phyloP scores from a whole-genome alignment of 2,329 filamentous ascomycete genomes.

The Sordariomycetes sp. region DNA sequence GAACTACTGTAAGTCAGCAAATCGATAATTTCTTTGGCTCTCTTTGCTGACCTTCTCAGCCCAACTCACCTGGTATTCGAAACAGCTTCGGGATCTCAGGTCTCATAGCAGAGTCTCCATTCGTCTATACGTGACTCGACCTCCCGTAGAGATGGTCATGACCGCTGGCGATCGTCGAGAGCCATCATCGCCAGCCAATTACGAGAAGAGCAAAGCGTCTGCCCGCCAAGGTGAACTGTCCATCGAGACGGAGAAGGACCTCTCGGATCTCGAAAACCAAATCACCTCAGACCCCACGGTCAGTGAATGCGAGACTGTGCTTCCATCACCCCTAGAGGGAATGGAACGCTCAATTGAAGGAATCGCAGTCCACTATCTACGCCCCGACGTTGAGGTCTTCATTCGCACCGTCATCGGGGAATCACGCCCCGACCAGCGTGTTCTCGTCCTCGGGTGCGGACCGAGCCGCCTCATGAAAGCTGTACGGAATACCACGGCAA shows the following conservation, averaged over 20 bases:
- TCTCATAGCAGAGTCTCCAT: slow-evolving; percentile 18
- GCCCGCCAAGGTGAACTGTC: too few species aligned
- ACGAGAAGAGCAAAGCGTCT: neutral
- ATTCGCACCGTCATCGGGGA: slow-evolving; percentile 20
- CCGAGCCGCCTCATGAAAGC: slow-evolving; percentile 30
- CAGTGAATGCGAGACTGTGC: slow-evolving; percentile 9
- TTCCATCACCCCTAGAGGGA: slow-evolving; percentile 9
- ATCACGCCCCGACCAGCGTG: slow-evolving; percentile 17
- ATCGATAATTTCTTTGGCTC: neutral
- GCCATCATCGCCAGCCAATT: too few species aligned
- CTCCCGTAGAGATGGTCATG: neutral
- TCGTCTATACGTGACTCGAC: slow-evolving; percentile 24
- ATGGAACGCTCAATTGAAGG: slow-evolving; percentile 3
- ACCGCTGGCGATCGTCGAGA: too few species aligned
- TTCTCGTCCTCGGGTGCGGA: slow-evolving; percentile 37
- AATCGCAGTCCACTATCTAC: slow-evolving; percentile 17
- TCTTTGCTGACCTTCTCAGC: slow-evolving; percentile 10
- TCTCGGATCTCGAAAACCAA: too few species aligned
- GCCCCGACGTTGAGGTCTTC: slow-evolving; percentile 26
- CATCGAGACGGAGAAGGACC: slow-evolving; percentile 5
- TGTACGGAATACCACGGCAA: slow-evolving; percentile 30
- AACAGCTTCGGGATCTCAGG: slow-evolving; percentile 21
- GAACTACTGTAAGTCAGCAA: slow-evolving; percentile 19
- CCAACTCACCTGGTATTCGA: slow-evolving; percentile 25
- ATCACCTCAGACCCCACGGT: too few species aligned